Conservation (phyloP, 2,329 filamentous ascomycete genomes). For the Pseudogymnoascus sp. region DNA sequence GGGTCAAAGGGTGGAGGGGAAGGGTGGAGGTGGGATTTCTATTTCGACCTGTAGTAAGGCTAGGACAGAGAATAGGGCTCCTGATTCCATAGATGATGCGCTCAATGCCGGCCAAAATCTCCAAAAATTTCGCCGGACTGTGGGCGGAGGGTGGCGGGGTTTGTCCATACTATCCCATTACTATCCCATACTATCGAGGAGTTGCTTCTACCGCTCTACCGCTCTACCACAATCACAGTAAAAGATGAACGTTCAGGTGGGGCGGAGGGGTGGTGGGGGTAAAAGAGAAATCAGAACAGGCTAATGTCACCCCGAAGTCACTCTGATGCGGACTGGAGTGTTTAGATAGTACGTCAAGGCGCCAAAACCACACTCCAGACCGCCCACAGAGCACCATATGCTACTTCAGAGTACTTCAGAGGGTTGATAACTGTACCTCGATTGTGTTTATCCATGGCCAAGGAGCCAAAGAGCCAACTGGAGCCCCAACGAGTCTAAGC, state of each 20-base stretch:
- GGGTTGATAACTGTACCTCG: background rate
- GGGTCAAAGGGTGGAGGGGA: background rate
- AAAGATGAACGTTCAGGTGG: conserved; percentile 1
- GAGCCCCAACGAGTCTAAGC: background rate
- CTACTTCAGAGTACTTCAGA: background rate
- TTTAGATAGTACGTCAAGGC: background rate
- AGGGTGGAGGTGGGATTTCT: background rate
- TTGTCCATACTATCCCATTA: background rate
- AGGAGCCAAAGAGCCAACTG: background rate
- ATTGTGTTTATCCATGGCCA: background rate
- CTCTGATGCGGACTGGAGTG: background rate
- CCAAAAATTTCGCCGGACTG: background rate
- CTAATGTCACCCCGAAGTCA: conserved; percentile 3
- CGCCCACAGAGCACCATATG: background rate
- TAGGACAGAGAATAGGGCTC: background rate
- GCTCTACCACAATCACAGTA: background rate
- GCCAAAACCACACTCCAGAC: background rate
- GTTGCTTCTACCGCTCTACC: background rate
- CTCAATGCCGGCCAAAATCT: background rate
- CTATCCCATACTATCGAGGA: background rate
- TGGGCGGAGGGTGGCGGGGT: background rate
- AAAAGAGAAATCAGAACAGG: background rate
- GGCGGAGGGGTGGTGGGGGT: conserved; percentile 7
- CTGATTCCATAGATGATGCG: background rate
- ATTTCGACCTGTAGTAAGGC: background rate